Conservation (phyloP, 768 basidiomycete species). For the Boletus insuetus region DNA sequence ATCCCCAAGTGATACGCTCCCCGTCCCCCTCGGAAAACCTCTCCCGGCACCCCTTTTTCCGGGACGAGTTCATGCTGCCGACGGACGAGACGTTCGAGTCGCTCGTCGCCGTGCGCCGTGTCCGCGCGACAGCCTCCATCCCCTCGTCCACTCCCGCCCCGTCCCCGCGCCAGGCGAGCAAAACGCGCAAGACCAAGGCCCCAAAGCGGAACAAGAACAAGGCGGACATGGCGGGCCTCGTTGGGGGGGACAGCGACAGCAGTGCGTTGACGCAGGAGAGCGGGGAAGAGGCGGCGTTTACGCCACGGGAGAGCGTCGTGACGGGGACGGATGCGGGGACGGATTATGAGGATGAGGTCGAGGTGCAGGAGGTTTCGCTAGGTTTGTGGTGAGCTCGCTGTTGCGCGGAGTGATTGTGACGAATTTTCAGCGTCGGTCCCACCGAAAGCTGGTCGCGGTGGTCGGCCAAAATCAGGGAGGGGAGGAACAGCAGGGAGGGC, state of each 20-base stretch:
- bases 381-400: constrained; percentile 38
- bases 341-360: constrained; percentile 71
- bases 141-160: constrained; percentile 56
- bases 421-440: constrained; percentile 16
- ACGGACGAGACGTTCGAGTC: constrained; percentile 58
- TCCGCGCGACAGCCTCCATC: constrained; percentile 59
- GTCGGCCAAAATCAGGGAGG: constrained; percentile 28
- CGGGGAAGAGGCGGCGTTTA: constrained; percentile 64
- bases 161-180: constrained; percentile 40
- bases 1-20: constrained; percentile 53
- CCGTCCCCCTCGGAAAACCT: constrained; percentile 72
- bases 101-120: constrained; percentile 59
- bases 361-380: constrained; percentile 56
- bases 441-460: constrained; percentile 24
- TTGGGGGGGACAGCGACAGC: constrained; percentile 81
- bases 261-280: constrained; percentile 83
- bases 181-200: constrained; percentile 41
- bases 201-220: constrained; percentile 45
- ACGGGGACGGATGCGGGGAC: constrained; percentile 73
- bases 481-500: constrained; percentile 25
- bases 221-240: constrained; percentile 67
- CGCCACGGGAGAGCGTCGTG: constrained; percentile 62
- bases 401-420: constrained; percentile 11
- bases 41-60: constrained; percentile 67
- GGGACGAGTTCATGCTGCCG: constrained; percentile 62